These are phyloP conservation scores for Pseudophaeomoniella oleicola DNA, from an alignment of 2,329 filamentous ascomycete genomes.

Conservation along the genomic window DNA sequence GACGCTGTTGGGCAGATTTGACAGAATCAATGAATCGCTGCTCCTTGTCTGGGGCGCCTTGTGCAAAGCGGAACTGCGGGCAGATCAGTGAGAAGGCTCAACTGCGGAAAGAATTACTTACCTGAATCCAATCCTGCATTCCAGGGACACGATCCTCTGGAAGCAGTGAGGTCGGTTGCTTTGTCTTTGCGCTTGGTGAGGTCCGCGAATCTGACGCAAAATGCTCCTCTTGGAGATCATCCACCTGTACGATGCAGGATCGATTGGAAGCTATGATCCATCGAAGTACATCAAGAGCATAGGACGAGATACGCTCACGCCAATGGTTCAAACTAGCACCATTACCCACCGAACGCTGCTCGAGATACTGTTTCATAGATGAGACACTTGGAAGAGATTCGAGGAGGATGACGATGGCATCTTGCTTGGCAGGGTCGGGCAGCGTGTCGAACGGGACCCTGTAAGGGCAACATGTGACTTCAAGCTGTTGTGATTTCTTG, in stretches of 20 bases:
- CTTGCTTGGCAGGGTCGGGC: slow-evolving; percentile 12
- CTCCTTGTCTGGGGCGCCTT: slow-evolving; percentile 81
- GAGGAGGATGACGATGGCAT: slow-evolving; percentile 19
- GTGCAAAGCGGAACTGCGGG: slow-evolving; percentile 65
- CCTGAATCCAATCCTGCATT: slow-evolving; percentile 49
- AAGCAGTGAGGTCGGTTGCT: background rate
- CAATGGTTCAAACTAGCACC: slow-evolving; percentile 33
- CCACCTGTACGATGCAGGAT: slow-evolving; percentile 70
- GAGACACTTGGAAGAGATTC: slow-evolving; percentile 23
- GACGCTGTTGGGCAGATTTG: slow-evolving; percentile 19
- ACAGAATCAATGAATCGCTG: slow-evolving; percentile 55
- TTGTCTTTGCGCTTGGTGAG: slow-evolving; percentile 3
- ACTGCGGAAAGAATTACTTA: no score
- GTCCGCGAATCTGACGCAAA: background rate
- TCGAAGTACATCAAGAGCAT: slow-evolving; percentile 54
- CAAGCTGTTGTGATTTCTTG: no score
- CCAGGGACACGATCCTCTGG: slow-evolving; percentile 42
- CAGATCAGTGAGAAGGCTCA: background rate
- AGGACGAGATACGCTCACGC: slow-evolving; percentile 46
- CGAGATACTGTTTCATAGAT: slow-evolving; percentile 31
- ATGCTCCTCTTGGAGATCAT: slow-evolving; percentile 21
- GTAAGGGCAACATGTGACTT: background rate
- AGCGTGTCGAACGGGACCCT: slow-evolving; percentile 24
- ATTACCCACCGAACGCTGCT: slow-evolving; percentile 18
- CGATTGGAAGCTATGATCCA: slow-evolving; percentile 88